These are phyloP conservation scores for Helianthus annuus DNA, from an alignment of 129 eudicot species.

Conservation along the genomic window DNA sequence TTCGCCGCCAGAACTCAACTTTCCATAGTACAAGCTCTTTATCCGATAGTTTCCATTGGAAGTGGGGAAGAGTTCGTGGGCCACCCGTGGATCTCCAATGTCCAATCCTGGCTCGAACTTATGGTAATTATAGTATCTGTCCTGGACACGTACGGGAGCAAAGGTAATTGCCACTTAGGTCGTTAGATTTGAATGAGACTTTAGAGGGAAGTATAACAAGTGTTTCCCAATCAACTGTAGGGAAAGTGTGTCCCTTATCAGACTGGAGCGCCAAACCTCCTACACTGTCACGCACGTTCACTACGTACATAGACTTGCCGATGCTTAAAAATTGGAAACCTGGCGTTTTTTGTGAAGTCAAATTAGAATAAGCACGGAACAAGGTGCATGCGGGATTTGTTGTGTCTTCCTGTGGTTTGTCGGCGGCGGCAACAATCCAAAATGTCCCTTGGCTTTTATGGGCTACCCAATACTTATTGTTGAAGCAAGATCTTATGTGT, in stretches of 20 bases:
- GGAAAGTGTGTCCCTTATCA: not conserved
- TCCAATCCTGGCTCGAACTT: not conserved
- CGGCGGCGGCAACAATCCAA: not conserved
- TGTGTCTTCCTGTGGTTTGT: conserved; percentile 14
- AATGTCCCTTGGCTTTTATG: no score
- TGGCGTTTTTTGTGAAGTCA: no score
- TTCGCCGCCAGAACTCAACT: conserved; percentile 10
- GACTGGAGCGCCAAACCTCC: not conserved
- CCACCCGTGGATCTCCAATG: not conserved
- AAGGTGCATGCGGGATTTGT: conserved; percentile 7
- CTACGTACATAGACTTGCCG: not conserved
- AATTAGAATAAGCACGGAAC: not conserved
- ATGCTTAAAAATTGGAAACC: not conserved
- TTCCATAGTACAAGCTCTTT: not conserved
- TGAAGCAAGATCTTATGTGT: conserved; percentile 23
- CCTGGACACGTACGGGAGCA: no score
- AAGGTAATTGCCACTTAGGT: not conserved
- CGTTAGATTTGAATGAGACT: not conserved
- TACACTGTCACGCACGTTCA: no score
- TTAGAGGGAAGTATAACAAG: not conserved
- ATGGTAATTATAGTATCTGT: no score
- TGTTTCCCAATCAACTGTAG: not conserved
- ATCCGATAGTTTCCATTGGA: conserved; percentile 1
- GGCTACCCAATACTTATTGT: conserved; percentile 17
- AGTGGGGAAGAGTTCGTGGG: not conserved